phyloP scores from a whole-genome alignment of 495 filamentous ascomycete genomes.

The Penicillium simplicissimum region DNA sequence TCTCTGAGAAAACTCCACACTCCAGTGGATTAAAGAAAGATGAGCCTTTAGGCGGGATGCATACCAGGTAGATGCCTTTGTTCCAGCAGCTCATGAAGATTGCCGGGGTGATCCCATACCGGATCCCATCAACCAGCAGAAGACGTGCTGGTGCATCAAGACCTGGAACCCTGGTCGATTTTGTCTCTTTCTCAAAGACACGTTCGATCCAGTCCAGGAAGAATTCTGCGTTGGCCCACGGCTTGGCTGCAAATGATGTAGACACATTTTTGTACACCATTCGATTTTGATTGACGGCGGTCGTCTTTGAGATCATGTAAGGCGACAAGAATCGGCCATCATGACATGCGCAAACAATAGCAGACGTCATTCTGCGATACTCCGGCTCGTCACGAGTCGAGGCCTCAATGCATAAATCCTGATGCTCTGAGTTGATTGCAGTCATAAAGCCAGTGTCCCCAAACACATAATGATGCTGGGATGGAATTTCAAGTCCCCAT shows the following conservation, averaged over 20 bases:
- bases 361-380: background rate
- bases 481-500: background rate
- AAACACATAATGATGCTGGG: background rate
- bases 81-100: constrained; percentile 1
- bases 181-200: background rate
- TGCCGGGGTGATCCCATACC: background rate
- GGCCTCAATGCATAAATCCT: background rate
- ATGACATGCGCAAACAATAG: background rate
- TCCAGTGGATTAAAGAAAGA: background rate
- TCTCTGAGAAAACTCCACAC: background rate
- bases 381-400: background rate
- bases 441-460: background rate
- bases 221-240: background rate
- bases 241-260: background rate
- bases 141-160: background rate
- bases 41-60: background rate
- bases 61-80: background rate
- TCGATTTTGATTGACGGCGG: background rate
- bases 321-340: background rate
- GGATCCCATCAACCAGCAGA: background rate
- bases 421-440: background rate
- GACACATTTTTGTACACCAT: background rate
- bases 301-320: background rate
- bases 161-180: background rate
- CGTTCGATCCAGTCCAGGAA: background rate